Conservation (phyloP, 2,329 filamentous ascomycete species). For the Diplocarpon rosae region DNA sequence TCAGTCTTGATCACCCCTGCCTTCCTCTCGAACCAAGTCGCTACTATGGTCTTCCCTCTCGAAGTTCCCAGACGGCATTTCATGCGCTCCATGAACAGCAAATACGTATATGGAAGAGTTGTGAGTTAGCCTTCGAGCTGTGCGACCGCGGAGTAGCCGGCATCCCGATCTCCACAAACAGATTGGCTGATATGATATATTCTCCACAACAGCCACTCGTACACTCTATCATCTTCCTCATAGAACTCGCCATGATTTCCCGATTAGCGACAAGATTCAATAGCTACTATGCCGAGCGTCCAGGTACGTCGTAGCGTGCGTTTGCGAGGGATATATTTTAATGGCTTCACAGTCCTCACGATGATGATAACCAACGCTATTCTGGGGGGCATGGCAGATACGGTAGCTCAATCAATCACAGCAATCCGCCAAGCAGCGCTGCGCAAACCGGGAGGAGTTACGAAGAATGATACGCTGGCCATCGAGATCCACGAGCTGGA, state of each 20-base stretch:
- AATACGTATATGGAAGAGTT: slow-evolving; percentile 62
- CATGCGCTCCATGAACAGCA: slow-evolving; percentile 54
- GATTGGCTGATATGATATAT: slow-evolving; percentile 16
- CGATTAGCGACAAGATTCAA: slow-evolving; percentile 83
- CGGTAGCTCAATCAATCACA: slow-evolving; percentile 86
- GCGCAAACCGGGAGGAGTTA: slow-evolving; percentile 47
- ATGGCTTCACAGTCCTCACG: slow-evolving; percentile 57
- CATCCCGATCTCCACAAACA: slow-evolving; percentile 4
- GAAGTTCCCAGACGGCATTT: slow-evolving; percentile 49
- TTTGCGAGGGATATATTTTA: slow-evolving; percentile 3
- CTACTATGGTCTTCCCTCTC: slow-evolving; percentile 39
- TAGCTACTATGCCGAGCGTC: slow-evolving; percentile 82
- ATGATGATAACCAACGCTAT: slow-evolving; percentile 99
- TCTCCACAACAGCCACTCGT: slow-evolving; percentile 60
- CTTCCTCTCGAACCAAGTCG: slow-evolving; percentile 1
- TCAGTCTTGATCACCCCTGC: slow-evolving; percentile 2
- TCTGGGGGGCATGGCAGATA: slow-evolving; percentile 90
- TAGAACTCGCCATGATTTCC: slow-evolving; percentile 80
- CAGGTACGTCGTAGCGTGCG: slow-evolving; percentile 42
- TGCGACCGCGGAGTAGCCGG: not conserved
- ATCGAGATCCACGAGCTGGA: slow-evolving; percentile 87
- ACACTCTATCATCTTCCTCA: slow-evolving; percentile 71
- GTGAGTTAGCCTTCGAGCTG: slow-evolving; percentile 39
- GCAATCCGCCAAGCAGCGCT: slow-evolving; percentile 60
- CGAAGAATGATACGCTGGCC: slow-evolving; percentile 57